Percentiles rank a stretch among this genome's conserved stretches.
Evolutionary conservation across 2,329 filamentous ascomycete species (phyloP).

Genomic region (Microcyclospora tardicrescens): DNA sequence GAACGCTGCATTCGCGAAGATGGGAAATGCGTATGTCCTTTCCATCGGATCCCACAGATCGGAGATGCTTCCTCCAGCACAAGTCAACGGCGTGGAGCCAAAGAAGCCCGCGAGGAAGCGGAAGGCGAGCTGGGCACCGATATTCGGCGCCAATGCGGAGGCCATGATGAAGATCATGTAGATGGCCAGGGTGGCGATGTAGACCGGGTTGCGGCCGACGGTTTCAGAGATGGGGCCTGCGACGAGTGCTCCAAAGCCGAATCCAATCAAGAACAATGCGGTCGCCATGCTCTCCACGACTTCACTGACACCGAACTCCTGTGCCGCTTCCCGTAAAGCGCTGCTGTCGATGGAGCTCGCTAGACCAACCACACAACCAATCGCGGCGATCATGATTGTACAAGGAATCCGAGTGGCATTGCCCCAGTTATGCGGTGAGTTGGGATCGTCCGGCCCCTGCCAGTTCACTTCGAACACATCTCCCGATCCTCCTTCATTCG

Average conservation of each 20-base stretch:
- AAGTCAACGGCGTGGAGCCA: slow-evolving; percentile 33
- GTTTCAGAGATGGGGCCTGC: slow-evolving; percentile 38
- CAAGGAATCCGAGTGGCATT: slow-evolving; percentile 17
- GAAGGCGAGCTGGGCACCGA: slow-evolving; percentile 35
- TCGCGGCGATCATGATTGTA: slow-evolving; percentile 24
- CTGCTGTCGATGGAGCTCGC: slow-evolving; percentile 42
- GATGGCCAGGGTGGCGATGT: slow-evolving; percentile 32
- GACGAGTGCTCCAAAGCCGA: slow-evolving; percentile 37
- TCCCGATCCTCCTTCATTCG: slow-evolving; percentile 24
- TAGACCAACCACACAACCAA: slow-evolving; percentile 39
- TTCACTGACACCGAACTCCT: slow-evolving; percentile 36
- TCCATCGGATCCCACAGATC: slow-evolving; percentile 38
- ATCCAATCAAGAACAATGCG: slow-evolving; percentile 26
- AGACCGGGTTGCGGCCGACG: slow-evolving; percentile 32
- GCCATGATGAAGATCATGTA: slow-evolving; percentile 40
- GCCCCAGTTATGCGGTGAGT: slow-evolving; percentile 28
- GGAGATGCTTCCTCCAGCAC: slow-evolving; percentile 32
- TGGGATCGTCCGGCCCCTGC: slow-evolving; percentile 23
- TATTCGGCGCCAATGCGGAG: slow-evolving; percentile 33
- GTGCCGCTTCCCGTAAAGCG: slow-evolving; percentile 33
- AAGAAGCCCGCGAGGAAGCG: slow-evolving; percentile 39
- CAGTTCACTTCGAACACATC: slow-evolving; percentile 28
- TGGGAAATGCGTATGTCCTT: slow-evolving; percentile 36
- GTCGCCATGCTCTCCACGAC: slow-evolving; percentile 40
- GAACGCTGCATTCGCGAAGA: slow-evolving; percentile 35